A percentile compares a stretch with the other conserved stretches of the same genome.
These are phyloP conservation scores for Fusarium concolor DNA, from an alignment of 2,329 filamentous ascomycete species.

Conservation along the genomic window DNA sequence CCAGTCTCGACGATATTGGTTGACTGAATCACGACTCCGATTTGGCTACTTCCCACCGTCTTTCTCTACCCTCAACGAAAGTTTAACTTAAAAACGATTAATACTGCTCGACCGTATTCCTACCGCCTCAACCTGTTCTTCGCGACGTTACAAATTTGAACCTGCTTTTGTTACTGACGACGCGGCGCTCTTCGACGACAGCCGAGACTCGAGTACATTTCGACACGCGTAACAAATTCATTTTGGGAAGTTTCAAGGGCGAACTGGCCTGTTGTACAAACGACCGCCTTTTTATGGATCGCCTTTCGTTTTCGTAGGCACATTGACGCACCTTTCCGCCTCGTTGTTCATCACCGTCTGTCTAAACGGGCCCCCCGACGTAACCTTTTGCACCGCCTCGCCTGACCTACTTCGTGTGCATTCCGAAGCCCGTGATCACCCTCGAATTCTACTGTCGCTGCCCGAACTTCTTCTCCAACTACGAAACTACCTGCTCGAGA, in stretches of 20 bases:
- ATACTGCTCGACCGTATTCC: slow-evolving; percentile 31
- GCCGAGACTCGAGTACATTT: slow-evolving; percentile 5
- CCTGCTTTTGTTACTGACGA: slow-evolving; percentile 23
- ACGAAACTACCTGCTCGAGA: slow-evolving; percentile 16
- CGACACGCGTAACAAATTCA: slow-evolving; percentile 31
- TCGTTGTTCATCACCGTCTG: slow-evolving; percentile 19
- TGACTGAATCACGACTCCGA: slow-evolving; percentile 39
- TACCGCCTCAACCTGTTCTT: slow-evolving; percentile 14
- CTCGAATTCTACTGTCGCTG: not conserved
- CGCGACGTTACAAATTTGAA: slow-evolving; percentile 22
- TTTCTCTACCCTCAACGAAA: slow-evolving; percentile 13
- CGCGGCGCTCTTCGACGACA: slow-evolving; percentile 13
- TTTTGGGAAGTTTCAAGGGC: slow-evolving; percentile 15
- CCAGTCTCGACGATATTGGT: slow-evolving; percentile 20
- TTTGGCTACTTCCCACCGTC: slow-evolving; percentile 8
- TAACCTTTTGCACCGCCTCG: slow-evolving; percentile 22
- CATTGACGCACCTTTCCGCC: slow-evolving; percentile 37
- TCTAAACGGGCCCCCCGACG: slow-evolving; percentile 8
- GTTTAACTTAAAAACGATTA: slow-evolving; percentile 14
- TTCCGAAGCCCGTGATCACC: not conserved
- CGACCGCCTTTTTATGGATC: slow-evolving; percentile 49
- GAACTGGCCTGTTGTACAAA: slow-evolving; percentile 36
- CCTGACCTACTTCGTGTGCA: not conserved
- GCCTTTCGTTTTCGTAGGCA: slow-evolving; percentile 49
- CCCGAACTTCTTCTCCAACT: slow-evolving; percentile 10